phyloP scores from a whole-genome alignment of 768 basidiomycete genomes.

The Hirschioporus abietinus region DNA sequence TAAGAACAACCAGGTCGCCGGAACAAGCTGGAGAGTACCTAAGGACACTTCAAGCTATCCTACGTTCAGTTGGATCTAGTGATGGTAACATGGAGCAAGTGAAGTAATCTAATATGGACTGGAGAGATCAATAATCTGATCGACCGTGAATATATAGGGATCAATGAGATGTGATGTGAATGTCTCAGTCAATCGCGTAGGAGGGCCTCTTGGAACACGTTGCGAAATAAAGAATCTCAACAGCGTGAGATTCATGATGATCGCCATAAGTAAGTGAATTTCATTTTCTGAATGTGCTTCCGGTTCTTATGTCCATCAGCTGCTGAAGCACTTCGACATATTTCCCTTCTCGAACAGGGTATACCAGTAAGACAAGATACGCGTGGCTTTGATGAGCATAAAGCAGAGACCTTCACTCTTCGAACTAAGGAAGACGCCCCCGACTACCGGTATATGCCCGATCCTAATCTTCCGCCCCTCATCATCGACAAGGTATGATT shows the following conservation, averaged over 20 bases:
- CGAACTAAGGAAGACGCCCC: conserved; percentile 91
- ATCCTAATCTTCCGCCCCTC: conserved; percentile 83
- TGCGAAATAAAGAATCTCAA: conserved; percentile 98
- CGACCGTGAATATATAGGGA: conserved; percentile 49
- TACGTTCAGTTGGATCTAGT: conserved; percentile 81
- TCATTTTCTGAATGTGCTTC: background rate
- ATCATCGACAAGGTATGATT: conserved; percentile 44
- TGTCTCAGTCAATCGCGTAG: conserved; percentile 75
- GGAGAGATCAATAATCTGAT: conserved; percentile 4
- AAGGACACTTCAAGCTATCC: conserved; percentile 68
- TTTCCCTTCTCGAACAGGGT: conserved; percentile 42
- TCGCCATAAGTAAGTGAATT: conserved; percentile 67
- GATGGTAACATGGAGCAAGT: conserved; percentile 98
- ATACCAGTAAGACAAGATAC: conserved; percentile 72
- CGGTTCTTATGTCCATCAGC: conserved; percentile 34
- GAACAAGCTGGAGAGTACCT: conserved; percentile 92
- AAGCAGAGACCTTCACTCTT: conserved; percentile 73
- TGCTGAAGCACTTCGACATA: conserved; percentile 79
- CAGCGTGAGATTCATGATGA: conserved; percentile 77
- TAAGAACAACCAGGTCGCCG: conserved; percentile 45
- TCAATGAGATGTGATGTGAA: conserved; percentile 95
- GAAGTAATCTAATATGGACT: conserved; percentile 12
- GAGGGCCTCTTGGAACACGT: conserved; percentile 65
- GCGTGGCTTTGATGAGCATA: conserved; percentile 81
- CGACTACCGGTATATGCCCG: conserved; percentile 98